Percentiles rank a stretch among this genome's conserved stretches.
Evolutionary conservation across 2,329 filamentous ascomycete genomes (phyloP).

Genomic region (Diaporthe sp.): DNA sequence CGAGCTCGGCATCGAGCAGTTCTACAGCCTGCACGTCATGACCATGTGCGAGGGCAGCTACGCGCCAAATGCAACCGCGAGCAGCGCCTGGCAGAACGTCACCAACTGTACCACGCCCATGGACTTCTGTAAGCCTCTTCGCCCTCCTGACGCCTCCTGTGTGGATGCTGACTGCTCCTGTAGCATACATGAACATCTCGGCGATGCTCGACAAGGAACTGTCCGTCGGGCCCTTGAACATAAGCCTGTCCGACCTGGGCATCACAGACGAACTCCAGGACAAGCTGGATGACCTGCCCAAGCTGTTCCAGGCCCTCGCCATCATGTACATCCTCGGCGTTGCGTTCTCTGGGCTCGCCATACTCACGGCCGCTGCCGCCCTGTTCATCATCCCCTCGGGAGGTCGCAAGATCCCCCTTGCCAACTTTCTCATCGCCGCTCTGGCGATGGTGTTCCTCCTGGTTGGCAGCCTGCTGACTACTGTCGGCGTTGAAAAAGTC

Average conservation of each 20-base stretch:
- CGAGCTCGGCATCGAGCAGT: conserved; percentile 49
- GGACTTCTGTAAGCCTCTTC: conserved; percentile 39
- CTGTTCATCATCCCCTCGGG: conserved; percentile 42
- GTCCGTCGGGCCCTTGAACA: conserved; percentile 55
- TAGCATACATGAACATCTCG: conserved; percentile 58
- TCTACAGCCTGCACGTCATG: conserved; percentile 50
- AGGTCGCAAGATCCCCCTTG: conserved; percentile 43
- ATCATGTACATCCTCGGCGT: conserved; percentile 61
- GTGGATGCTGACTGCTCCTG: not conserved
- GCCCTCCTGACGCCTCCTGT: rapidly evolving
- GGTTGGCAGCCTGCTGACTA: conserved; percentile 58
- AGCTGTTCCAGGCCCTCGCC: conserved; percentile 60
- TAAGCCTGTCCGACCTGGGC: conserved; percentile 60
- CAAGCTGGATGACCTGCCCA: conserved; percentile 63
- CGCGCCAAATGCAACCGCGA: conserved; percentile 44
- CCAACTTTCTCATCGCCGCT: conserved; percentile 53
- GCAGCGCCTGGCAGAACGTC: conserved; percentile 43
- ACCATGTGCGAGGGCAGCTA: conserved; percentile 48
- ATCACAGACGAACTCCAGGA: conserved; percentile 59
- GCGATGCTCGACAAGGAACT: conserved; percentile 61
- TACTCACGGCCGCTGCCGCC: conserved; percentile 54
- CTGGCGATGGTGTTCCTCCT: conserved; percentile 54
- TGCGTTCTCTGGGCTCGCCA: conserved; percentile 56
- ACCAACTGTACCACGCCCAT: conserved; percentile 45
- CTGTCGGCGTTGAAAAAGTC: conserved; percentile 55